A percentile compares a stretch with the other conserved stretches of the same genome.
Evolutionary conservation across 805 yeast species (phyloP).

Genomic region (Cyberlindnera maclurae): DNA sequence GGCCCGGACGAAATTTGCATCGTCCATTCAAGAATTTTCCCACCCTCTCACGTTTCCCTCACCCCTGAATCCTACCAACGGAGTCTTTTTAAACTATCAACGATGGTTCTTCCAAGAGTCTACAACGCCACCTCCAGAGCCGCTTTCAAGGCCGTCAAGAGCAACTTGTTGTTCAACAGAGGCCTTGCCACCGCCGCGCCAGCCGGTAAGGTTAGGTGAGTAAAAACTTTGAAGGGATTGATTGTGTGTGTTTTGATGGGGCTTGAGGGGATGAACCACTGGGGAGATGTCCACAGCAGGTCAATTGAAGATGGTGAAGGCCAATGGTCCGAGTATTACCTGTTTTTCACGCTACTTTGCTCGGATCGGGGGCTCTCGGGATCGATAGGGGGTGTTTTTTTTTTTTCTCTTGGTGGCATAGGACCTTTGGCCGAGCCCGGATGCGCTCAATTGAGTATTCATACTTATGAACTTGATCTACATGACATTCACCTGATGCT

Average conservation of each 20-base stretch:
- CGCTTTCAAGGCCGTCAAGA: constrained; percentile 85
- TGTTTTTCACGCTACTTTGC: too few species aligned
- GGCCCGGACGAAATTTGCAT: constrained; percentile 2
- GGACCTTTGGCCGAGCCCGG: too few species aligned
- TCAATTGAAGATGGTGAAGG: background rate
- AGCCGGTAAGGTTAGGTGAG: constrained; percentile 86
- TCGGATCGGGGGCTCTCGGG: too few species aligned
- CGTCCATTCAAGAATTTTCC: constrained; percentile 12
- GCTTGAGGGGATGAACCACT: too few species aligned
- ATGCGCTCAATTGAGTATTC: too few species aligned
- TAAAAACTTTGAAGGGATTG: background rate
- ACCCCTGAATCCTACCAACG: background rate
- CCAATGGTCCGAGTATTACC: too few species aligned
- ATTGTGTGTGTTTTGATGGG: too few species aligned
- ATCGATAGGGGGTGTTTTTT: too few species aligned
- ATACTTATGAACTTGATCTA: too few species aligned
- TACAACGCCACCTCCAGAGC: constrained; percentile 67
- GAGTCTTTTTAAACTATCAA: constrained; percentile 1
- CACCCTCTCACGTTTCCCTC: constrained; percentile 1
- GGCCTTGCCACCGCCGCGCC: constrained; percentile 75
- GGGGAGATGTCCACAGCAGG: too few species aligned
- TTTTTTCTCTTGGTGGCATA: too few species aligned
- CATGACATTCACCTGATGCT: too few species aligned
- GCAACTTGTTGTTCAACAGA: constrained; percentile 67
- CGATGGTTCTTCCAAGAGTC: constrained; percentile 49